Percentiles rank a stretch among this genome's conserved stretches.
Conservation (phyloP, 352 stramenopile species). For the Globisporangium paddicum region DNA sequence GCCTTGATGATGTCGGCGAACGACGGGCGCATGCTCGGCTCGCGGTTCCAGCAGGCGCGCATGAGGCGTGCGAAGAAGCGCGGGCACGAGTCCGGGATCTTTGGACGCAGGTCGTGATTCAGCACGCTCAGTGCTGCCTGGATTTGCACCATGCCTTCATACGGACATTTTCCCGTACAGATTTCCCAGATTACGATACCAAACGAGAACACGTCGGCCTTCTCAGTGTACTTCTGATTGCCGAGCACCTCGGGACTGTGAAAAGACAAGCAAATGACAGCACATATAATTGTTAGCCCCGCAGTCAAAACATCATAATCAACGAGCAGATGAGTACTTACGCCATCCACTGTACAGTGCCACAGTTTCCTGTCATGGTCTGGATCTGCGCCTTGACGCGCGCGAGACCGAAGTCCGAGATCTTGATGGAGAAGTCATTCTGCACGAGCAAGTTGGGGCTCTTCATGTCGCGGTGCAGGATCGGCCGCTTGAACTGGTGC, state of each 20-base stretch:
- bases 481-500: slow-evolving; percentile 79
- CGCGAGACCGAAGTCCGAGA: slow-evolving; percentile 89
- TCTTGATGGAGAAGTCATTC: slow-evolving; percentile 84
- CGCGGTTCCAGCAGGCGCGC: slow-evolving; percentile 69
- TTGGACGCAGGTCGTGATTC: slow-evolving; percentile 69
- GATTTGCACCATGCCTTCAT: slow-evolving; percentile 89
- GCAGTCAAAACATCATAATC: slow-evolving; percentile 1
- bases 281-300: neutral
- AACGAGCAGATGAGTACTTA: slow-evolving; percentile 30
- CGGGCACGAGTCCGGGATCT: slow-evolving; percentile 55
- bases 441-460: slow-evolving; percentile 88
- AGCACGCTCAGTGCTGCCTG: slow-evolving; percentile 75
- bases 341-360: slow-evolving; percentile 88
- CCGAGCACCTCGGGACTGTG: slow-evolving; percentile 81
- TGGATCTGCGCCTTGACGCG: slow-evolving; percentile 91
- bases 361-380: slow-evolving; percentile 91
- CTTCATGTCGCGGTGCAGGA: slow-evolving; percentile 90
- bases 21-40: slow-evolving; percentile 63
- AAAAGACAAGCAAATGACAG: slow-evolving; percentile 9
- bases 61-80: slow-evolving; percentile 74
- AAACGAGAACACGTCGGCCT: slow-evolving; percentile 92
- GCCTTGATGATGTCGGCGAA: slow-evolving; percentile 59
- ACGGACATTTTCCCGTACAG: slow-evolving; percentile 85
- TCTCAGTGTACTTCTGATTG: slow-evolving; percentile 91
- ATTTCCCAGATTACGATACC: slow-evolving; percentile 94